A percentile compares a stretch with the other conserved stretches of the same genome.
phyloP scores from a whole-genome alignment of 2,329 filamentous ascomycete genomes.

The Xylariales sp. region DNA sequence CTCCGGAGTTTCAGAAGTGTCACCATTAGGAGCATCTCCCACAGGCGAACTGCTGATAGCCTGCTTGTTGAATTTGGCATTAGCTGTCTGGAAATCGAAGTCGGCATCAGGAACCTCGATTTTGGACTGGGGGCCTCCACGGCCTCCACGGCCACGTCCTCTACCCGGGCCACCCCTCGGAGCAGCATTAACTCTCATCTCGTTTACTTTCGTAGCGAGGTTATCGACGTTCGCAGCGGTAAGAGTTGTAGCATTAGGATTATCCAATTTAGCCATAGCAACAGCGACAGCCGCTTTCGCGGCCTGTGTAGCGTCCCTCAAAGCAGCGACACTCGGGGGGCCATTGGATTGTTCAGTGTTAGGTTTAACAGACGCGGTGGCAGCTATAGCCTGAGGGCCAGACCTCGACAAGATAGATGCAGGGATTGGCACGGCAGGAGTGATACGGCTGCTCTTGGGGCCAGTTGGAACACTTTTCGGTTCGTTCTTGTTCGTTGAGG shows the following conservation, averaged over 20 bases:
- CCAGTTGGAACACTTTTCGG: constrained; percentile 59
- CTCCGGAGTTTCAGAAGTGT: constrained; percentile 52
- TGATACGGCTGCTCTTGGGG: constrained; percentile 65
- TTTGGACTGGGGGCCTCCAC: constrained; percentile 64
- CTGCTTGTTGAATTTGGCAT: constrained; percentile 89
- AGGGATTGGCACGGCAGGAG: constrained; percentile 74
- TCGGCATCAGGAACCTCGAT: constrained; percentile 91
- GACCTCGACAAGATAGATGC: constrained; percentile 54
- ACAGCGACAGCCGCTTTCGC: constrained; percentile 82
- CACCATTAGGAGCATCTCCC: constrained; percentile 61
- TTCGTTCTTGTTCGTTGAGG: constrained; percentile 51
- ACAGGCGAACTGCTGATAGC: constrained; percentile 82
- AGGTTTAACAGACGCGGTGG: constrained; percentile 51
- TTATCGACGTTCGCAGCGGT: constrained; percentile 69
- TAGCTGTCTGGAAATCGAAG: constrained; percentile 89
- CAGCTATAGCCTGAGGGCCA: constrained; percentile 47
- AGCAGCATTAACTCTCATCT: constrained; percentile 78
- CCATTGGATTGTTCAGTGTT: constrained; percentile 53
- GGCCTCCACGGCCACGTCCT: constrained; percentile 60
- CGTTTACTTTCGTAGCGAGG: constrained; percentile 77
- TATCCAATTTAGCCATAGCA: constrained; percentile 78
- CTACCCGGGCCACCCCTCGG: constrained; percentile 61
- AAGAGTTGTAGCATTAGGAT: constrained; percentile 45
- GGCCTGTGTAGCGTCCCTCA: constrained; percentile 77
- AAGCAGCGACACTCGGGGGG: constrained; percentile 54